Evolutionary conservation across 2,329 filamentous ascomycete species (phyloP).

Genomic region (Dendryphion nanum): DNA sequence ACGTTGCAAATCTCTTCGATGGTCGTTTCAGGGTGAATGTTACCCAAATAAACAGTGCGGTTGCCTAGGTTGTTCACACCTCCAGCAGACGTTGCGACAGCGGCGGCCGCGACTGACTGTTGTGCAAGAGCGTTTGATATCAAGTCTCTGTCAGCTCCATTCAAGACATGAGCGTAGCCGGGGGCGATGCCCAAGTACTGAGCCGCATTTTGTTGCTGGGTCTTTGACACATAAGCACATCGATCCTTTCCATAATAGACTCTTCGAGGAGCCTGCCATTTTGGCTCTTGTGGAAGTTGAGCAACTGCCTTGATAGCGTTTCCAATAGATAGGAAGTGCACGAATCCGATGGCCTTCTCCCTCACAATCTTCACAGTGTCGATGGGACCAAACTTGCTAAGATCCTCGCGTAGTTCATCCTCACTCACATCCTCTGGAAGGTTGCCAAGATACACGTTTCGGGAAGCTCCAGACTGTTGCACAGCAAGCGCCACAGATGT

Average conservation of each 20-base stretch:
- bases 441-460: constrained; percentile 96
- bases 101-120: constrained; percentile 94
- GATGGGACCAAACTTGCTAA: constrained; percentile 94
- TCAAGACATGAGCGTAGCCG: constrained; percentile 93
- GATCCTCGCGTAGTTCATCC: constrained; percentile 88
- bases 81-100: constrained; percentile 92
- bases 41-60: constrained; percentile 94
- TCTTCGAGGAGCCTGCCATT: constrained; percentile 92
- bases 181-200: constrained; percentile 97
- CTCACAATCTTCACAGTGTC: constrained; percentile 97
- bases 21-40: constrained; percentile 98
- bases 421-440: constrained; percentile 86
- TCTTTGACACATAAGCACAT: constrained; percentile 98
- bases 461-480: constrained; percentile 93
- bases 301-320: constrained; percentile 98
- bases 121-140: constrained; percentile 96
- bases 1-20: constrained; percentile 99
- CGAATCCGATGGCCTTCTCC: constrained; percentile 96
- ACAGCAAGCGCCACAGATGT: constrained; percentile 97
- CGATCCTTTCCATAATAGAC: constrained; percentile 99
- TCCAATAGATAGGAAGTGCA: constrained; percentile 95
- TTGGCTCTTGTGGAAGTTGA: constrained; percentile 91
- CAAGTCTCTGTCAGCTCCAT: constrained; percentile 91
- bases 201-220: constrained; percentile 97
- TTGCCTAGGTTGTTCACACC: constrained; percentile 98